Percentiles rank a stretch among this genome's conserved stretches.
phyloP scores from a whole-genome alignment of 2,329 filamentous ascomycete species.

The Arthroderma uncinatum region DNA sequence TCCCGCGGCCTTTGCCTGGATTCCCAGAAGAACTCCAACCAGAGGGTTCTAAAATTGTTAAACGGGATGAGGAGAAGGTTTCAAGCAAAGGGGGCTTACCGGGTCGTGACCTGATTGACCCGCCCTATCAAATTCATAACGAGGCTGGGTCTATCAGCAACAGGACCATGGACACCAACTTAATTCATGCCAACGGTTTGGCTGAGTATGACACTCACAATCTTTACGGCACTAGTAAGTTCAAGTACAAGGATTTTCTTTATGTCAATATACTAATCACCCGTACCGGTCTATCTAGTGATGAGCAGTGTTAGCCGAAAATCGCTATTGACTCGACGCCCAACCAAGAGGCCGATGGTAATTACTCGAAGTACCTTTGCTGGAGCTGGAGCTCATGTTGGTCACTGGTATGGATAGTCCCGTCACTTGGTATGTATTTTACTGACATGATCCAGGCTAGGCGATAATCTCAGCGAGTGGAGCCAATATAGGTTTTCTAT shows the following conservation, averaged over 20 bases:
- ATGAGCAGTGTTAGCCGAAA: constrained; percentile 52
- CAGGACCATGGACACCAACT: constrained; percentile 49
- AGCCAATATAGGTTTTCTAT: constrained; percentile 49
- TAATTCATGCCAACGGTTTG: constrained; percentile 52
- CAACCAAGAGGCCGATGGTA: constrained; percentile 50
- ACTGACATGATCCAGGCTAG: constrained; percentile 34
- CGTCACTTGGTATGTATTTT: background rate
- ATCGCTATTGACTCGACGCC: constrained; percentile 52
- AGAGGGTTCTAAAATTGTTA: constrained; percentile 9
- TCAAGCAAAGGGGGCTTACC: constrained; percentile 45
- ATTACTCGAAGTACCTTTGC: constrained; percentile 61
- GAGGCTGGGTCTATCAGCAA: constrained; percentile 38
- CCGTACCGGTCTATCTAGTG: constrained; percentile 30
- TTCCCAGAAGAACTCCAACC: constrained; percentile 55
- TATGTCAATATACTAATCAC: background rate
- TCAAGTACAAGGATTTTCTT: background rate
- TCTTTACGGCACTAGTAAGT: constrained; percentile 49
- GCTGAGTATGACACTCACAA: constrained; percentile 60
- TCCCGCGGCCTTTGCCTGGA: constrained; percentile 51
- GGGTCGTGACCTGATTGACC: constrained; percentile 48
- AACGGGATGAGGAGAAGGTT: constrained; percentile 13
- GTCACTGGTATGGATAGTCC: constrained; percentile 33
- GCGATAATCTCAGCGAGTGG: constrained; percentile 51
- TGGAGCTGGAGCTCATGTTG: constrained; percentile 47
- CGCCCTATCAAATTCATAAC: constrained; percentile 52